Percentiles rank a stretch among this genome's conserved stretches.
Conservation (phyloP, 805 yeast genomes). For the Sugiyamaella floridensis region DNA sequence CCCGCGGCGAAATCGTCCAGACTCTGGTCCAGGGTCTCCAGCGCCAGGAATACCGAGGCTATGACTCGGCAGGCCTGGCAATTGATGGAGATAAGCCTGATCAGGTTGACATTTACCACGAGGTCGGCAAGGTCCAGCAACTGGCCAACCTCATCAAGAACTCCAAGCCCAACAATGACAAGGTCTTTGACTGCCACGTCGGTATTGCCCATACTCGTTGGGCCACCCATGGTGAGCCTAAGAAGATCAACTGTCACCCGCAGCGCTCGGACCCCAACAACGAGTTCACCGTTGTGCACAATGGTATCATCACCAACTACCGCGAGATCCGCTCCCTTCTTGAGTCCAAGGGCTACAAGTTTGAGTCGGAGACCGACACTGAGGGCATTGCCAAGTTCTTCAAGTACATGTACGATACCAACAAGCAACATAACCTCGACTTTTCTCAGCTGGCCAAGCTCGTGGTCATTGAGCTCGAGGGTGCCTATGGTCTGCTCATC, state of each 20-base stretch:
- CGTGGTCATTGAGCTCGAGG: slow-evolving; percentile 87
- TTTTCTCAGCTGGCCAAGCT: slow-evolving; percentile 89
- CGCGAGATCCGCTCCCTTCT: slow-evolving; percentile 83
- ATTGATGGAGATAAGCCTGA: slow-evolving; percentile 79
- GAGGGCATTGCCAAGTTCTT: slow-evolving; percentile 95
- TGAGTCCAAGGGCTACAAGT: slow-evolving; percentile 66
- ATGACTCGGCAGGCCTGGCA: slow-evolving; percentile 95
- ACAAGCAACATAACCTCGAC: slow-evolving; percentile 67
- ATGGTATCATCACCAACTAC: slow-evolving; percentile 96
- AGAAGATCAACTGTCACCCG: slow-evolving; percentile 85
- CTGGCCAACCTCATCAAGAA: slow-evolving; percentile 53
- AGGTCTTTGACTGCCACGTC: slow-evolving; percentile 72
- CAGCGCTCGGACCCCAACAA: slow-evolving; percentile 78
- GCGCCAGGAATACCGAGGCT: slow-evolving; percentile 94
- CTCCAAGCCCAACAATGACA: slow-evolving; percentile 43
- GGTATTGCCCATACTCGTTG: slow-evolving; percentile 99
- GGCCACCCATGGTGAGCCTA: slow-evolving; percentile 99
- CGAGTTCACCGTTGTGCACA: slow-evolving; percentile 91
- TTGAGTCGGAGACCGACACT: slow-evolving; percentile 93
- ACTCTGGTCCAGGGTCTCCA: slow-evolving; percentile 68
- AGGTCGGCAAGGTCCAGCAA: slow-evolving; percentile 85
- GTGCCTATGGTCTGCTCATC: slow-evolving; percentile 93
- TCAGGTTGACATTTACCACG: slow-evolving; percentile 67
- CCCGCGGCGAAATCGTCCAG: slow-evolving; percentile 87
- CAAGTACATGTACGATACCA: slow-evolving; percentile 82